These are phyloP conservation scores for Stephanodiscus triporus DNA, from an alignment of 108 stramenopile genomes.

Conservation along the genomic window DNA sequence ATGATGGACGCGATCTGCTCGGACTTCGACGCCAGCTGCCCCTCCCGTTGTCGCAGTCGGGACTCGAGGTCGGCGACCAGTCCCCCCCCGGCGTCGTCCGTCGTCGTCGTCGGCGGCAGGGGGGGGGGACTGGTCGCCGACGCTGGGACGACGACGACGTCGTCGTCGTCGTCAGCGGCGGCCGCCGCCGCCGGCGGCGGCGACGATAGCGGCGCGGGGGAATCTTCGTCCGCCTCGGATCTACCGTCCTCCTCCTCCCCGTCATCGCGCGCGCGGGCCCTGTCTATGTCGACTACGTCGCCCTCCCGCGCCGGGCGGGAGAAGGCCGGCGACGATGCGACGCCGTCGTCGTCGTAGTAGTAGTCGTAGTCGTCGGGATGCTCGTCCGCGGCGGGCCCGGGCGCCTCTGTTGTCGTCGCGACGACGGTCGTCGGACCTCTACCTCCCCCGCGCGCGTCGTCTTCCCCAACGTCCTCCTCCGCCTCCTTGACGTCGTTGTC, in stretches of 20 bases:
- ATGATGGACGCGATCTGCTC: constrained; percentile 64
- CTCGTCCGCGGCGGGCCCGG: not conserved
- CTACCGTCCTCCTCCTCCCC: too few species aligned
- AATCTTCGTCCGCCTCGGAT: too few species aligned
- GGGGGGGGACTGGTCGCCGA: not conserved
- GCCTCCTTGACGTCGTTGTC: not conserved
- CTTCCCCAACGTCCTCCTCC: not conserved
- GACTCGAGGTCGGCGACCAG: constrained; percentile 36
- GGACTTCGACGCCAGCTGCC: constrained; percentile 69
- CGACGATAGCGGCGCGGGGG: not conserved
- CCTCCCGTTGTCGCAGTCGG: constrained; percentile 58
- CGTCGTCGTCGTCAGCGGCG: not conserved
- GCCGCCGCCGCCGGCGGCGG: too few species aligned
- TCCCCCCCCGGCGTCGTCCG: constrained; percentile 32
- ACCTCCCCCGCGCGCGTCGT: not conserved
- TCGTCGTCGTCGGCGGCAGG: not conserved
- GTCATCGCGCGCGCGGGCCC: too few species aligned
- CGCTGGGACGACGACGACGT: not conserved
- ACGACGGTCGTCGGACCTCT: too few species aligned
- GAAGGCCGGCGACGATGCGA: not conserved
- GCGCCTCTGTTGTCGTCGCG: too few species aligned
- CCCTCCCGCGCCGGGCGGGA: too few species aligned
- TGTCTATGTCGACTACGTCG: too few species aligned
- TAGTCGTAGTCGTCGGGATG: not conserved
- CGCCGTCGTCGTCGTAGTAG: not conserved